Evolutionary conservation across 2,329 filamentous ascomycete species (phyloP).

Genomic region (Shiraia sp.): DNA sequence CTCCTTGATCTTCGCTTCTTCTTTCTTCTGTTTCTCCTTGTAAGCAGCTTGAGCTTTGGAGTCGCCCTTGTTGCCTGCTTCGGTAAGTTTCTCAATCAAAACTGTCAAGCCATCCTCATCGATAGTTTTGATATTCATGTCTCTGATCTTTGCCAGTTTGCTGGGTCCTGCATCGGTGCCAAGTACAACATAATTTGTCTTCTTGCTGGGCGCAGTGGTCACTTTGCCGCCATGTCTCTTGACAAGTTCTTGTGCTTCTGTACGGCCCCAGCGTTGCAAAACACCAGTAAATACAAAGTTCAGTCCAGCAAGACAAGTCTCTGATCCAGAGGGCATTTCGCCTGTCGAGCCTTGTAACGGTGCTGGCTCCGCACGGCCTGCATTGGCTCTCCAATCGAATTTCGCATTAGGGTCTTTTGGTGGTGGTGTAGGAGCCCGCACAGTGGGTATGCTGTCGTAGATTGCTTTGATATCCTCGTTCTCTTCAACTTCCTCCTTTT

Average conservation of each 20-base stretch:
- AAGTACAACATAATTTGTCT: constrained; percentile 91
- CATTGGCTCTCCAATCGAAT: constrained; percentile 72
- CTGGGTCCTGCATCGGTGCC: constrained; percentile 90
- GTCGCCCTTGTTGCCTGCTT: constrained; percentile 72
- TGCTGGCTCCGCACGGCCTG: constrained; percentile 64
- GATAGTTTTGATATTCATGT: constrained; percentile 84
- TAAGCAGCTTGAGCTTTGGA: constrained; percentile 86
- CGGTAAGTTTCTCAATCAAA: constrained; percentile 78
- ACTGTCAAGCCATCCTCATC: constrained; percentile 91
- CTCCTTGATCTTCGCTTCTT: constrained; percentile 79
- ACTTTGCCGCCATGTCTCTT: constrained; percentile 95
- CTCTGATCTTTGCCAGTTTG: constrained; percentile 84
- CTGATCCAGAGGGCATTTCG: constrained; percentile 79
- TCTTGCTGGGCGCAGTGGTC: constrained; percentile 81
- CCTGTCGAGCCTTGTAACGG: constrained; percentile 61
- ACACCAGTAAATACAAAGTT: constrained; percentile 96
- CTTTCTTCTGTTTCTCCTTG: constrained; percentile 80
- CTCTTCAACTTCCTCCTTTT: constrained; percentile 69
- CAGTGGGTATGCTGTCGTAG: constrained; percentile 81
- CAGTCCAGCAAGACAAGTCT: constrained; percentile 87
- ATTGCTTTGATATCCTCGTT: constrained; percentile 78
- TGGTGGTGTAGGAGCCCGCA: constrained; percentile 83
- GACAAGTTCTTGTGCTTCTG: constrained; percentile 82
- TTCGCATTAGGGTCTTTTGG: constrained; percentile 69
- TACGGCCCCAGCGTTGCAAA: constrained; percentile 76